Base-by-base conservation (phyloP, 2,329 filamentous ascomycete species). In the Cladosporium sp. region DNA sequence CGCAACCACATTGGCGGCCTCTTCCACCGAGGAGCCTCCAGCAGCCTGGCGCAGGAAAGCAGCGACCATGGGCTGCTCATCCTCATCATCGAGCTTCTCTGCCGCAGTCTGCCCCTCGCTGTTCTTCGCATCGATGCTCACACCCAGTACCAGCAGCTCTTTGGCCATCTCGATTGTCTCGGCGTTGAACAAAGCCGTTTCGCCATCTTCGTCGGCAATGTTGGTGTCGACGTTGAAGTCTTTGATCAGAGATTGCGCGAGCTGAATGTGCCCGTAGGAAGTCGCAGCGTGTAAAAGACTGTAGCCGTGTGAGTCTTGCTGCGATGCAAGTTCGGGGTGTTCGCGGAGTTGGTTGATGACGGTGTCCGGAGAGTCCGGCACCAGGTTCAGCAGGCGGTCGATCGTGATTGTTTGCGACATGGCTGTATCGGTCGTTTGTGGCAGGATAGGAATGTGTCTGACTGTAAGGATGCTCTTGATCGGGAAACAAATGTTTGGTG, bases 181-280 rank as follows among this genome's bases (percentile, higher is more conserved):
- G 28, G 85, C 83, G n/a, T 90, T 89, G 66, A 95, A 98, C 4
- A 98, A 76, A n/a, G 92, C 87, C 1, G 92, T 96, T 72, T 98
- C 93, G 53, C 84, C 82, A 68, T 98, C 93, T 68, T 95, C 89
- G 66, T 98, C 93, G 59, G 80, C 81, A 49, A 96, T 75, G 67
- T 96, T 85, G 44, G 90, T 81, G 55, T 91, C 76, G 19, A 92
- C 91, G 10, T 83, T 72, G 70, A 91, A 89, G 33, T 92, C 87
- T 43, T 76, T 76, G 28, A 95, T 77, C 5, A 98, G 79, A 0
- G 82, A 71, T 55, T 87, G 85, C 13, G 96, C 79, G 13, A 98
- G 83, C 52, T 87, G 81, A 34, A 89, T 73, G 67, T 97, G 91
- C 67, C 86, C 87, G 77, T 97, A 98, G 61, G 91, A 96, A 14